A percentile compares a stretch with the other conserved stretches of the same genome.
Evolutionary conservation across 768 basidiomycete species (phyloP).

Genomic region (Suillus hirtellus): DNA sequence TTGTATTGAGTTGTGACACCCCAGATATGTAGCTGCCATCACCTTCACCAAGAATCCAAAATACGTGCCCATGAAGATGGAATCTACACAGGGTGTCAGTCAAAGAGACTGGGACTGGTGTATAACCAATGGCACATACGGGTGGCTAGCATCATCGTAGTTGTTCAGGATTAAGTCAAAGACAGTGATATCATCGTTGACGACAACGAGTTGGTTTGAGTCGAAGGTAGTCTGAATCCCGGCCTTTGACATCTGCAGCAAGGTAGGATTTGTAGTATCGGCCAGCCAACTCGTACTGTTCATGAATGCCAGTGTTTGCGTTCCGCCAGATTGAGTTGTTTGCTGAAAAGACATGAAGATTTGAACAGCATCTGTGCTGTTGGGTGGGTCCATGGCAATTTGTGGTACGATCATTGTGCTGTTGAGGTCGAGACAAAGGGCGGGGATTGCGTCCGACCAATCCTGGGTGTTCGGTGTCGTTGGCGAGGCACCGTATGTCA

Average conservation of each 20-base stretch:
- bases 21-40: conserved; percentile 33
- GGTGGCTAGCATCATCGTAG: conserved; percentile 32
- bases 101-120: background rate
- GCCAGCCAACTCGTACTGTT: conserved; percentile 31
- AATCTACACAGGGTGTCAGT: conserved; percentile 24
- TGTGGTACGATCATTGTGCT: conserved; percentile 31
- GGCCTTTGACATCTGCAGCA: conserved; percentile 26
- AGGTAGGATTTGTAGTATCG: conserved; percentile 28
- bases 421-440: conserved; percentile 27
- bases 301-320: conserved; percentile 25
- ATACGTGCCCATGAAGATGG: conserved; percentile 41
- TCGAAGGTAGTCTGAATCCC: conserved; percentile 30
- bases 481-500: conserved; percentile 28
- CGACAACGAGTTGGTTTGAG: conserved; percentile 26
- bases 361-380: conserved; percentile 21
- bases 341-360: conserved; percentile 29
- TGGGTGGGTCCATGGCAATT: conserved; percentile 28
- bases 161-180: conserved; percentile 26
- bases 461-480: conserved; percentile 27
- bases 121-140: conserved; percentile 19
- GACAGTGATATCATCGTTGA: conserved; percentile 29
- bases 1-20: conserved; percentile 30
- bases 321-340: conserved; percentile 27
- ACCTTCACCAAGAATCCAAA: conserved; percentile 38
- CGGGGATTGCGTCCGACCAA: conserved; percentile 29